These are phyloP conservation scores for Ceratocystis lukuohia DNA, from an alignment of 2,329 filamentous ascomycete genomes.

Conservation along the genomic window DNA sequence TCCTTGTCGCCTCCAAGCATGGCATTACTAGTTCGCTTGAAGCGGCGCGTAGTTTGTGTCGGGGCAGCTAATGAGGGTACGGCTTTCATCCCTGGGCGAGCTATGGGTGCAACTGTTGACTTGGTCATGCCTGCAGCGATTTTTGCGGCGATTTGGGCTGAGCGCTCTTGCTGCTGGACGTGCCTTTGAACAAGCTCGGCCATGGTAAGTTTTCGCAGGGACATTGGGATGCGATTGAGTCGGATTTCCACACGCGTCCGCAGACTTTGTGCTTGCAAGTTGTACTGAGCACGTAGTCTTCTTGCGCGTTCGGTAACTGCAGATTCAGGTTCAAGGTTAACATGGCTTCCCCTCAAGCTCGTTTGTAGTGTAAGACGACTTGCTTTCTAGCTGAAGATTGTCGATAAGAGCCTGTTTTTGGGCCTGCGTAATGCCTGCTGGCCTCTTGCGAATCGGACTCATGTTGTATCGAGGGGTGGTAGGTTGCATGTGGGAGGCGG, in stretches of 20 bases:
- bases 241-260: conserved; percentile 80
- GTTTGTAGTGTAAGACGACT: conserved; percentile 24
- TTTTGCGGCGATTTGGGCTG: conserved; percentile 18
- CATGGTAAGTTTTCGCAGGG: conserved; percentile 68
- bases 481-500: conserved; percentile 21
- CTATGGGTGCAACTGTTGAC: conserved; percentile 23
- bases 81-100: conserved; percentile 20
- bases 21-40: conserved; percentile 40
- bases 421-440: conserved; percentile 46
- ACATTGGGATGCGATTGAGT: conserved; percentile 77
- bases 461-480: conserved; percentile 30
- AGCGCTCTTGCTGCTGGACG: conserved; percentile 31
- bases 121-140: conserved; percentile 25
- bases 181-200: conserved; percentile 54
- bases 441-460: conserved; percentile 51
- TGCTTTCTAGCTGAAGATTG: conserved; percentile 80
- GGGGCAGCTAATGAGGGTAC: conserved; percentile 13
- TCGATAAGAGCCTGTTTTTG: conserved; percentile 83
- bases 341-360: conserved; percentile 1
- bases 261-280: conserved; percentile 72
- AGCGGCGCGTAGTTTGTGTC: conserved; percentile 15
- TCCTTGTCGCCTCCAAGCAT: conserved; percentile 58
- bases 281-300: conserved; percentile 78
- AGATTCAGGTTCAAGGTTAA: neutral
- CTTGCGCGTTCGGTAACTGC: conserved; percentile 76